These are phyloP conservation scores for Xanthoconium separans DNA, from an alignment of 1,284 basidiomycete species.

Conservation along the genomic window DNA sequence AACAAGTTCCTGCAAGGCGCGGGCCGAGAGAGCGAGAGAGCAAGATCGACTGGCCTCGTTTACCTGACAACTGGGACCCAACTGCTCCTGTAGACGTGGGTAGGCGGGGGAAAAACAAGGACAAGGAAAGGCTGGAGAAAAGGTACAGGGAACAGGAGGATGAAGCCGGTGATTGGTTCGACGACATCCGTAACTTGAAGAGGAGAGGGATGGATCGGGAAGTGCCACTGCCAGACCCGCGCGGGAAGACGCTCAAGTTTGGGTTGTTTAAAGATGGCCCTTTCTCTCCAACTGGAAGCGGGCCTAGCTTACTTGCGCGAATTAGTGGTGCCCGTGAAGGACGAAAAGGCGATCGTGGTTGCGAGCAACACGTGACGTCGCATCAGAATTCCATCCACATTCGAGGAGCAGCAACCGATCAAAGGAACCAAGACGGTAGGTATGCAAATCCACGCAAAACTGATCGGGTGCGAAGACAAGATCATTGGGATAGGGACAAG, in stretches of 20 bases:
- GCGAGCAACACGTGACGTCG: conserved; percentile 10
- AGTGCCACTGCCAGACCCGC: conserved; percentile 4
- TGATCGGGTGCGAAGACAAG: conserved; percentile 20
- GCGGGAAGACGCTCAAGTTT: conserved; percentile 39
- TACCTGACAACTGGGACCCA: conserved; percentile 44
- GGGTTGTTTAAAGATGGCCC: conserved; percentile 30
- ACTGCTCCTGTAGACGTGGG: conserved; percentile 61
- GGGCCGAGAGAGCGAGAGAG: conserved; percentile 15
- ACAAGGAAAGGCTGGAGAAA: conserved; percentile 54
- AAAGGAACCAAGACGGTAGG: conserved; percentile 16
- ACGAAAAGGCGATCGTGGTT: conserved; percentile 8
- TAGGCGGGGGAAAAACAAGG: conserved; percentile 57
- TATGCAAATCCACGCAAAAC: conserved; percentile 11
- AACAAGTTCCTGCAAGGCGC: conserved; percentile 16
- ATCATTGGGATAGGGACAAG: conserved; percentile 25
- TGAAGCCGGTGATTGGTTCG: conserved; percentile 67
- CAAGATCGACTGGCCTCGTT: conserved; percentile 16
- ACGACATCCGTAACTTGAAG: conserved; percentile 27
- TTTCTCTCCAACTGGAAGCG: conserved; percentile 7
- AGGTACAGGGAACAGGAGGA: conserved; percentile 46
- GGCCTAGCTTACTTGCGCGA: conserved; percentile 30
- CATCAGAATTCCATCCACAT: conserved; percentile 21
- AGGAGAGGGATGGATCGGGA: conserved; percentile 22
- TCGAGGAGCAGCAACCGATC: conserved; percentile 31
- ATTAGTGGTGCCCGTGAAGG: conserved; percentile 21